These are phyloP conservation scores for Pseudopithomyces chartarum DNA, from an alignment of 2,329 filamentous ascomycete genomes.

Conservation along the genomic window DNA sequence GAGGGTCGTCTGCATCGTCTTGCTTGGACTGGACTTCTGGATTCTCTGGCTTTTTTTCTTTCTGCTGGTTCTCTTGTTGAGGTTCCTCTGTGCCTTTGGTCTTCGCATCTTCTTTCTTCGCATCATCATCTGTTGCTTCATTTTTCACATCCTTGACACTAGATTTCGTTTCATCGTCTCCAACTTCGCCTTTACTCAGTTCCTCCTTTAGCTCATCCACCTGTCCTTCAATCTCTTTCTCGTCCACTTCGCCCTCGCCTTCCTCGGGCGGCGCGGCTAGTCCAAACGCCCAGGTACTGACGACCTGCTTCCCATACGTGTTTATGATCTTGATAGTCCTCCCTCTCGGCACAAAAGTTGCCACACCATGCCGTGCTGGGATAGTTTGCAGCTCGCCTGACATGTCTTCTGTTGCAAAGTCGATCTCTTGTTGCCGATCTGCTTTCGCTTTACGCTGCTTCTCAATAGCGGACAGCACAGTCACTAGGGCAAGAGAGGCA, in stretches of 20 bases:
- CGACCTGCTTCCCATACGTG: constrained; percentile 56
- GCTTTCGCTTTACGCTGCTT: constrained; percentile 35
- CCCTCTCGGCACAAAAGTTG: constrained; percentile 56
- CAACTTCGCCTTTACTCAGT: constrained; percentile 18
- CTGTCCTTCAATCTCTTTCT: constrained; percentile 21
- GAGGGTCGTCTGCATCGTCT: constrained; percentile 29
- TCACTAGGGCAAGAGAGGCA: constrained; percentile 41
- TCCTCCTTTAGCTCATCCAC: constrained; percentile 29
- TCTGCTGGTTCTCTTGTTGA: constrained; percentile 8
- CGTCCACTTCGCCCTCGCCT: constrained; percentile 27
- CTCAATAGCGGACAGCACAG: constrained; percentile 40
- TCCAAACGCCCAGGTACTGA: constrained; percentile 57
- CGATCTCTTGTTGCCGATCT: constrained; percentile 13
- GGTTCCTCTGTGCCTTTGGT: constrained; percentile 8
- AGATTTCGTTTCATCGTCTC: background rate
- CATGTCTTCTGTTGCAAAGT: constrained; percentile 37
- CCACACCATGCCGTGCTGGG: constrained; percentile 55
- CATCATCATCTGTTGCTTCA: constrained; percentile 26
- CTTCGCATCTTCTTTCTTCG: constrained; percentile 12
- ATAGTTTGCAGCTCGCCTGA: constrained; percentile 52
- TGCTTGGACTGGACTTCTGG: constrained; percentile 9
- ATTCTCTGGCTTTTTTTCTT: constrained; percentile 1
- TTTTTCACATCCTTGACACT: constrained; percentile 18
- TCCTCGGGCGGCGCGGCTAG: constrained; percentile 51
- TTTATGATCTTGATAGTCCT: constrained; percentile 57